Conservation (phyloP, 75 land plant species). For the Picea glauca region DNA sequence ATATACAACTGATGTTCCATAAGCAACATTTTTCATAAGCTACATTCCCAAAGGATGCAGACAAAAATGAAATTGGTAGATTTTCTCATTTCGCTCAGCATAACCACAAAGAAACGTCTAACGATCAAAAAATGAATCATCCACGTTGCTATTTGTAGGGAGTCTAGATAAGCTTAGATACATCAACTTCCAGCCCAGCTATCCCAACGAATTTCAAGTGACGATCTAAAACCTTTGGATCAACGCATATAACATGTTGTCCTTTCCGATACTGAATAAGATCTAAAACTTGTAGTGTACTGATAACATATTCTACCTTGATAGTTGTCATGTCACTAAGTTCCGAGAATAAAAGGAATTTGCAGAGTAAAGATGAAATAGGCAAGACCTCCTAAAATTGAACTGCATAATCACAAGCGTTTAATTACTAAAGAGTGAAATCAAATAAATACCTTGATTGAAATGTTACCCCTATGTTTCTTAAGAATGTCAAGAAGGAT, state of each 20-base stretch:
- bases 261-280: slow-evolving; percentile 94
- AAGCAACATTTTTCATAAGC: too few species aligned
- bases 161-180: slow-evolving; percentile 90
- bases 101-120: too few species aligned
- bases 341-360: slow-evolving; percentile 46
- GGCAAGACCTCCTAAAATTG: background rate
- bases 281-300: slow-evolving; percentile 72
- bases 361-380: background rate
- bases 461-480: too few species aligned
- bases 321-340: slow-evolving; percentile 98
- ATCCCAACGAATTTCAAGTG: slow-evolving; percentile 93
- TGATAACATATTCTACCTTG: slow-evolving; percentile 76
- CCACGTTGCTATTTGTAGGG: slow-evolving; percentile 86
- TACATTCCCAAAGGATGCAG: too few species aligned
- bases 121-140: too few species aligned
- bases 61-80: too few species aligned
- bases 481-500: too few species aligned
- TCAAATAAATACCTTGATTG: too few species aligned
- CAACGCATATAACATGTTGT: slow-evolving; percentile 96
- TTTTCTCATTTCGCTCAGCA: too few species aligned
- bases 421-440: too few species aligned
- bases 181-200: slow-evolving; percentile 89
- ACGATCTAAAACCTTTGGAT: slow-evolving; percentile 89
- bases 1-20: too few species aligned
- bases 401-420: too few species aligned